Conservation (phyloP, 176 grass and related monocot species). For the Oryza coarctata region DNA sequence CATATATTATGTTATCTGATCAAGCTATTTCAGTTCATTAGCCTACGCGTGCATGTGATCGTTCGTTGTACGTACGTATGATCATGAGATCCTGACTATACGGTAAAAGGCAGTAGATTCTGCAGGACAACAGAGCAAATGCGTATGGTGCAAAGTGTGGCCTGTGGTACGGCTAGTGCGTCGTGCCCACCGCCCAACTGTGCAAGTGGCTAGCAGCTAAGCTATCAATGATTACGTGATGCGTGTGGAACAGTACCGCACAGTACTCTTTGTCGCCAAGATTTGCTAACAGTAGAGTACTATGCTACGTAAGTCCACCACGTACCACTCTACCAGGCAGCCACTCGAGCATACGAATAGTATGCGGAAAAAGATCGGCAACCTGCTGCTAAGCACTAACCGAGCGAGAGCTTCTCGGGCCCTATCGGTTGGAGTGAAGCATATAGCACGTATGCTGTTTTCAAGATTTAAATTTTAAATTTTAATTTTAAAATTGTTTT, state of each 20-base stretch:
- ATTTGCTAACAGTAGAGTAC: not conserved
- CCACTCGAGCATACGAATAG: not conserved
- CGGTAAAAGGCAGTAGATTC: not conserved
- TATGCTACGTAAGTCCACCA: not conserved
- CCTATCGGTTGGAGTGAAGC: too few species aligned
- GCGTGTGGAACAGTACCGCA: not conserved
- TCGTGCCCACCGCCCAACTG: not conserved
- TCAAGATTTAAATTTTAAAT: too few species aligned
- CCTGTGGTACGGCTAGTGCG: not conserved
- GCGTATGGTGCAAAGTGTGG: not conserved
- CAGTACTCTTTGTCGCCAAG: not conserved
- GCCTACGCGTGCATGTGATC: not conserved
- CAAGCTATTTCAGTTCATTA: not conserved
- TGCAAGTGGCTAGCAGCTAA: not conserved
- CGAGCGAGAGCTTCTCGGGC: not conserved
- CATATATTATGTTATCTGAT: not conserved
- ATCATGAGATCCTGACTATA: not conserved
- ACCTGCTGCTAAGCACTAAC: not conserved
- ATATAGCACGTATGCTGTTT: too few species aligned
- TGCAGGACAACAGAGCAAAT: not conserved
- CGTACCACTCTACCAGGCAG: not conserved
- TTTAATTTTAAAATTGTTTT: too few species aligned
- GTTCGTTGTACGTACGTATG: not conserved
- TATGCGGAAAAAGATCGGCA: not conserved
- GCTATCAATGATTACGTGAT: conserved; percentile 9